Evolutionary conservation across 2,329 filamentous ascomycete genomes (phyloP).

Genomic region (Pyrenophora tritici-repentis): DNA sequence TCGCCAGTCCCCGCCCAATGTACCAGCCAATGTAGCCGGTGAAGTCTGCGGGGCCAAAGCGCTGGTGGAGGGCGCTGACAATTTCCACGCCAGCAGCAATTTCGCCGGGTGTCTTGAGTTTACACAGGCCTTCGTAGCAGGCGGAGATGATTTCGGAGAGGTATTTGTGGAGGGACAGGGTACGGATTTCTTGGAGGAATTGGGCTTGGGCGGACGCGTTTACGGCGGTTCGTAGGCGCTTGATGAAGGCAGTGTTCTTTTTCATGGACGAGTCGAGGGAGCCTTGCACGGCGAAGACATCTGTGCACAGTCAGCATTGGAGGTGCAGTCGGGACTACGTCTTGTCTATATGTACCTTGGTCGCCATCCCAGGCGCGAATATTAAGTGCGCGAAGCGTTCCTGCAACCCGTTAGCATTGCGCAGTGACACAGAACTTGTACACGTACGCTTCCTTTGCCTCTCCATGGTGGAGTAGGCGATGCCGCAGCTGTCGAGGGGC

Average conservation of each 20-base stretch:
- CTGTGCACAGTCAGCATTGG: conserved; percentile 53
- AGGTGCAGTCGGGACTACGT: conserved; percentile 9
- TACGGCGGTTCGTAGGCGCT: conserved; percentile 88
- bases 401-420: conserved; percentile 55
- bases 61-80: conserved; percentile 91
- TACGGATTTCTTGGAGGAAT: conserved; percentile 87
- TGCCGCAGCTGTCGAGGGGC: conserved; percentile 43
- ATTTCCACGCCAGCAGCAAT: conserved; percentile 91
- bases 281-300: conserved; percentile 75
- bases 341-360: conserved; percentile 63
- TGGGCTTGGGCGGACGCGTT: conserved; percentile 77
- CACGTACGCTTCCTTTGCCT: conserved; percentile 55
- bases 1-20: conserved; percentile 86
- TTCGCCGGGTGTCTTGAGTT: conserved; percentile 88
- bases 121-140: conserved; percentile 91
- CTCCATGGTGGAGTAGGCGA: conserved; percentile 51
- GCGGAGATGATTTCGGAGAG: conserved; percentile 95
- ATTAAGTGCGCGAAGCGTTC: conserved; percentile 89
- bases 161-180: conserved; percentile 92
- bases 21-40: conserved; percentile 92
- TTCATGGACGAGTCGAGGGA: conserved; percentile 93
- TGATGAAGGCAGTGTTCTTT: conserved; percentile 98
- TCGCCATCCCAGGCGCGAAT: conserved; percentile 87
- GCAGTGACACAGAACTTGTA: not conserved
- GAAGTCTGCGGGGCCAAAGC: conserved; percentile 88